Percentiles rank a stretch among this genome's conserved stretches.
phyloP scores from a whole-genome alignment of 345 rosid species.

The Dipteronia sinensis region DNA sequence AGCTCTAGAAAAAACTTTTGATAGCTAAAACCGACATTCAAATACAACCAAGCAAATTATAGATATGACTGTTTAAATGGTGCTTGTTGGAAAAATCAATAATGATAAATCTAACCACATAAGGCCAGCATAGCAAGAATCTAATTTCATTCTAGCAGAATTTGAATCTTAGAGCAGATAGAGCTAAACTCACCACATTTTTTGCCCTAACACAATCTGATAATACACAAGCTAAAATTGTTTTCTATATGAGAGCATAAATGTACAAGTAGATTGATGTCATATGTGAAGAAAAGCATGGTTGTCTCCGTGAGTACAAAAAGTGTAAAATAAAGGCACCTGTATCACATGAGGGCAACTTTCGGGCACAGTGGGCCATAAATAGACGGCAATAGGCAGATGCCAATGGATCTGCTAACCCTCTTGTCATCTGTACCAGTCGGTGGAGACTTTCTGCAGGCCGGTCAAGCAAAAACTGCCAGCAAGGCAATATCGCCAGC shows the following conservation, averaged over 20 bases:
- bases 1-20: neutral
- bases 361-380: slow-evolving; percentile 68
- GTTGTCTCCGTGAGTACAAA: neutral
- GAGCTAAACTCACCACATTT: neutral
- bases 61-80: neutral
- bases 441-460: slow-evolving; percentile 63
- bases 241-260: slow-evolving; percentile 4
- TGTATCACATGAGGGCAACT: slow-evolving; percentile 51
- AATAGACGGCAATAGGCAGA: slow-evolving; percentile 80
- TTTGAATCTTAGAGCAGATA: neutral
- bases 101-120: neutral
- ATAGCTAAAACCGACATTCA: neutral
- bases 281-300: slow-evolving; percentile 7
- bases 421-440: slow-evolving; percentile 80
- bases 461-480: slow-evolving; percentile 68
- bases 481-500: slow-evolving; percentile 84
- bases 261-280: neutral
- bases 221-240: neutral
- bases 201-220: slow-evolving; percentile 2
- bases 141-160: neutral
- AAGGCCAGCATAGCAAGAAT: neutral
- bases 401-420: slow-evolving; percentile 83
- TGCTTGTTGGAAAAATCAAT: neutral
- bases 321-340: slow-evolving; percentile 38
- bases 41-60: neutral